Evolutionary conservation across 495 filamentous ascomycete genomes (phyloP), one percentile per base, ranked within the genome.

Genomic region (Haplographium delicatum): DNA sequence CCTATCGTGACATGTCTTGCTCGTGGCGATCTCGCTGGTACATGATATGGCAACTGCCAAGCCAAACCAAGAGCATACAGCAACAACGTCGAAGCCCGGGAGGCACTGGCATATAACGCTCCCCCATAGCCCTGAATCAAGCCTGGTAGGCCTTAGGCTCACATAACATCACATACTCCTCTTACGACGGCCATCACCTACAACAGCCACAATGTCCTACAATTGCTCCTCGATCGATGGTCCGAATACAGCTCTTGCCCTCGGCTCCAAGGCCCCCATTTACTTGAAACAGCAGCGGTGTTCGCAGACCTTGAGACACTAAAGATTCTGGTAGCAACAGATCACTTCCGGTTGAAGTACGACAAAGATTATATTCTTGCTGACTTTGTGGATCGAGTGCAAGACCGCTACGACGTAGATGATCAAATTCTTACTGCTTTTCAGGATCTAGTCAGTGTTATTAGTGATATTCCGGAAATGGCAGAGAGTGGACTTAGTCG

Each of bases 211-310:
- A 30, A 53, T 20, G 63, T 67, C 9, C 45, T 48, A 4, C 45
- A 19, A 9, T 16, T 38, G 5, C 30, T 65, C 34, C 57, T 68
- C 11, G 62, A 66, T 37, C 50, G 60, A 20, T 68, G 65, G 62
- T 48, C 51, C 27, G 59, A 66, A 39, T 68, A 65, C 53, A 60
- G 24, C 24, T 40, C 38, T 38, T 65, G 64, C 42, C 63, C 63
- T 3, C 54, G 63, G 16, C 60, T 67, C 10, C 47, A 58, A 26
- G 60, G 62, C 13, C 59, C 62, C 16, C 53, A 68, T 48, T 55
- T 65, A 10, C 57, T 66, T 8, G 15, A 56, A 10, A 33, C 57
- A 25, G 42, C 52, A n/a, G 62, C 62, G 1, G 39, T 54, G 18
- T 65, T 59, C 38, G 64, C 60, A 16, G 63, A 68, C 34, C 24